A percentile compares a stretch with the other conserved stretches of the same genome.
Conservation (phyloP, 306 rosid species). For the Rosa persica region DNA sequence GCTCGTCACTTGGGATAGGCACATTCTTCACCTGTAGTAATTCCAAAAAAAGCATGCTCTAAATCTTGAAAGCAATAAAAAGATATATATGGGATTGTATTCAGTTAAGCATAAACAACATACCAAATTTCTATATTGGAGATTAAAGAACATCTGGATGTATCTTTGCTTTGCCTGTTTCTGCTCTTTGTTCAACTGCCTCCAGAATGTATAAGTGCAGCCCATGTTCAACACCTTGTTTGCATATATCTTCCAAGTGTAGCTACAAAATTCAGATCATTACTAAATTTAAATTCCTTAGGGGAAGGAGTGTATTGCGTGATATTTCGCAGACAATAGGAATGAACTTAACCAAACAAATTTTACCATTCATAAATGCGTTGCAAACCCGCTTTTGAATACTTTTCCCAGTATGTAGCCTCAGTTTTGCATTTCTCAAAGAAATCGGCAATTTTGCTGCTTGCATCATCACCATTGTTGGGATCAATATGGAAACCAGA, state of each 20-base stretch:
- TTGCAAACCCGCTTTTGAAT: slow-evolving; percentile 56
- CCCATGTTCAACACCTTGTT: slow-evolving; percentile 80
- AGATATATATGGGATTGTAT: neutral
- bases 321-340: neutral
- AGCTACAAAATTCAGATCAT: slow-evolving; percentile 43
- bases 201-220: slow-evolving; percentile 73
- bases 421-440: slow-evolving; percentile 73
- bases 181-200: slow-evolving; percentile 62
- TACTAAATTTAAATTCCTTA: neutral
- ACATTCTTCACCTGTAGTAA: slow-evolving; percentile 63
- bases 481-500: slow-evolving; percentile 94
- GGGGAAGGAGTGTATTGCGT: neutral
- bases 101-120: neutral
- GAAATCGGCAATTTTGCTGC: slow-evolving; percentile 72
- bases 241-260: slow-evolving; percentile 95
- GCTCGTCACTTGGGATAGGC: slow-evolving; percentile 52
- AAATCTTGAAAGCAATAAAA: neutral
- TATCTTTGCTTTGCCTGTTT: slow-evolving; percentile 86
- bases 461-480: slow-evolving; percentile 63
- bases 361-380: slow-evolving; percentile 85
- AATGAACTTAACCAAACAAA: slow-evolving; percentile 11
- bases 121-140: slow-evolving; percentile 70
- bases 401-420: slow-evolving; percentile 50
- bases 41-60: neutral
- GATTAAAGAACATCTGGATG: slow-evolving; percentile 79